Evolutionary conservation across 192 early-diverging fungal genomes (phyloP).

Genomic region (Coemansia sp.): DNA sequence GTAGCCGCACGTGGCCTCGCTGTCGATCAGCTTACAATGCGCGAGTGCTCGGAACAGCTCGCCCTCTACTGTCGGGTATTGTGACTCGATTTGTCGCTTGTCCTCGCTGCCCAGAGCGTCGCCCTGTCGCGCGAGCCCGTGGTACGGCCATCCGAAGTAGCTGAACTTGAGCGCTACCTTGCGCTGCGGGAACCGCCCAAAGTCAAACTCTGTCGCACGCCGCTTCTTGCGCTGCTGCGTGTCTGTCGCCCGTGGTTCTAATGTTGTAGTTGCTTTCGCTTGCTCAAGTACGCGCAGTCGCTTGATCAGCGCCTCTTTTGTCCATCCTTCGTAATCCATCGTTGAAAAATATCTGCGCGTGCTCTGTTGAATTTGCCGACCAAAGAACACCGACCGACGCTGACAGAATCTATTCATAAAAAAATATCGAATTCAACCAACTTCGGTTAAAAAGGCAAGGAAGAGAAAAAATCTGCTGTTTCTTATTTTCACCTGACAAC

Average conservation of each 20-base stretch:
- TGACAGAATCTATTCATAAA: not conserved
- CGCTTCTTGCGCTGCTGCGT: slow-evolving; percentile 35
- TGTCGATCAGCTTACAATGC: slow-evolving; percentile 72
- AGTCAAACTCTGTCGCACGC: slow-evolving; percentile 63
- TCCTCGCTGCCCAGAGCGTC: slow-evolving; percentile 46
- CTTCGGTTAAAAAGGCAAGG: too few species aligned
- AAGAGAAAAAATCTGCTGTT: too few species aligned
- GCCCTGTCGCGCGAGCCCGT: slow-evolving; percentile 78
- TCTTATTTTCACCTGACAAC: too few species aligned
- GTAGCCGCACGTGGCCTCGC: slow-evolving; percentile 68
- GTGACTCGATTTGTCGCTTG: slow-evolving; percentile 39
- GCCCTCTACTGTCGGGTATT: slow-evolving; percentile 76
- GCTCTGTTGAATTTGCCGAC: not conserved
- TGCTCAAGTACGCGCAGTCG: slow-evolving; percentile 52
- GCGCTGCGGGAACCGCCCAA: slow-evolving; percentile 71
- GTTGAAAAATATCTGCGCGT: not conserved
- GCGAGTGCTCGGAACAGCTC: slow-evolving; percentile 81
- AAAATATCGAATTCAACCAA: not conserved
- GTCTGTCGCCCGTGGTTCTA: slow-evolving; percentile 20
- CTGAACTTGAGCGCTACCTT: slow-evolving; percentile 84
- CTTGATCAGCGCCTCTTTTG: slow-evolving; percentile 59
- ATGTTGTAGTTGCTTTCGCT: not conserved
- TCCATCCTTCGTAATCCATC: slow-evolving; percentile 55
- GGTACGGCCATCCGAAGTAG: slow-evolving; percentile 90
- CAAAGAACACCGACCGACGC: not conserved